phyloP scores from a whole-genome alignment of 306 rosid species.

The Rosa lucieae region DNA sequence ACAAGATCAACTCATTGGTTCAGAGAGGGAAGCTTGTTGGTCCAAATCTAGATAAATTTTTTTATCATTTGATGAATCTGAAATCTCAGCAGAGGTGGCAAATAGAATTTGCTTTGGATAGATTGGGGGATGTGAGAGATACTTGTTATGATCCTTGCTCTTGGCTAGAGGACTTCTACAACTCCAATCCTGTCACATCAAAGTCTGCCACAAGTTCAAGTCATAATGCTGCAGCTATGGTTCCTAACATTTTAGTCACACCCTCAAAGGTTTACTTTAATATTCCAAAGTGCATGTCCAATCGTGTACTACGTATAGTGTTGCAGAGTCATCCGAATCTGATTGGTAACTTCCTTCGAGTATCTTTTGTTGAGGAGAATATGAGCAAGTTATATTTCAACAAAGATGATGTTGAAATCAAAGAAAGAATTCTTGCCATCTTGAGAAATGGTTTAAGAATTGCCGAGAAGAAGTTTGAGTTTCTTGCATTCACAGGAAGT shows the following conservation, averaged over 20 bases:
- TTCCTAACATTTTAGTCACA: too few relatives aligned
- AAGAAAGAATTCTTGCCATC: conserved; percentile 17
- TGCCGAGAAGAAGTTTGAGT: conserved; percentile 40
- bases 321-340: background rate
- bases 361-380: conserved; percentile 45
- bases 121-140: too few relatives aligned
- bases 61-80: conserved; percentile 26
- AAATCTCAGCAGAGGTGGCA: background rate
- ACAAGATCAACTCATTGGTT: conserved; percentile 43
- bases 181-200: too few relatives aligned
- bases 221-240: too few relatives aligned
- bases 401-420: background rate
- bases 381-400: conserved; percentile 15
- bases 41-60: conserved; percentile 24
- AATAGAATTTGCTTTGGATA: background rate
- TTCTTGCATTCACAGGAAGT: conserved; percentile 40
- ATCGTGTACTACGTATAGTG: conserved; percentile 33
- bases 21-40: conserved; percentile 29
- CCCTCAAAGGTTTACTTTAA: conserved; percentile 23
- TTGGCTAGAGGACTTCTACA: too few relatives aligned
- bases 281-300: conserved; percentile 42
- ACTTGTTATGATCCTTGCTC: too few relatives aligned
- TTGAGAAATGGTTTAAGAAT: conserved; percentile 34
- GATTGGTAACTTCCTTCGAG: conserved; percentile 37
- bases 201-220: too few relatives aligned